Evolutionary conservation across 345 rosid genomes (phyloP).

Genomic region (Sonneratia alba): DNA sequence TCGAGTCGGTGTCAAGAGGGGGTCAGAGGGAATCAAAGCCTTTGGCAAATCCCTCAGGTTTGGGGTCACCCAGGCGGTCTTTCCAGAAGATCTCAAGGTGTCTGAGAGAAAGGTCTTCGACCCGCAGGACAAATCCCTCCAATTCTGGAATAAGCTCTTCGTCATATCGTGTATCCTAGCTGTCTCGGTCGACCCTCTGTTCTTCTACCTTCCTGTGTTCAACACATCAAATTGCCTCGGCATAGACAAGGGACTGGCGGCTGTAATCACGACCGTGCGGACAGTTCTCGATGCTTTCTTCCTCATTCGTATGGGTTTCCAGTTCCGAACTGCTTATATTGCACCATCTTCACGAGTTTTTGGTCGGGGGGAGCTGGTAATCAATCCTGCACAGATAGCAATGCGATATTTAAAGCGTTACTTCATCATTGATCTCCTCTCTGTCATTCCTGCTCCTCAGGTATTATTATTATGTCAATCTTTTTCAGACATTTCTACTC

Average conservation of each 20-base stretch:
- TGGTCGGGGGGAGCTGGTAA: conserved; percentile 92
- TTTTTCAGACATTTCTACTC: neutral
- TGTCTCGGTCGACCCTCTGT: conserved; percentile 72
- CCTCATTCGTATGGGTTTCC: conserved; percentile 59
- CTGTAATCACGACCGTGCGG: conserved; percentile 44
- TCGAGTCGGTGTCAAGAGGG: conserved; percentile 39
- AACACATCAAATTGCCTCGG: conserved; percentile 47
- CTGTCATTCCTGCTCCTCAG: conserved; percentile 84
- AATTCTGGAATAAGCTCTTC: conserved; percentile 71
- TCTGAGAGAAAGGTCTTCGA: conserved; percentile 58
- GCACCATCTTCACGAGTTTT: conserved; percentile 93
- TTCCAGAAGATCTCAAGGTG: conserved; percentile 73
- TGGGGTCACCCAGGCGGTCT: conserved; percentile 51
- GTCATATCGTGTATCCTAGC: conserved; percentile 63
- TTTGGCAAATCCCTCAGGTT: conserved; percentile 42
- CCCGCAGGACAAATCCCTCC: conserved; percentile 73
- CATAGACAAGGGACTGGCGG: conserved; percentile 48
- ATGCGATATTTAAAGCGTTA: conserved; percentile 51
- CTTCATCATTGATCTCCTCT: conserved; percentile 61
- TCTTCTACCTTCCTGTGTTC: conserved; percentile 71
- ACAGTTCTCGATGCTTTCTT: conserved; percentile 54
- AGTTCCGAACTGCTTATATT: conserved; percentile 71
- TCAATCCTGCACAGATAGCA: conserved; percentile 69
- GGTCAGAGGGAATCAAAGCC: conserved; percentile 51
- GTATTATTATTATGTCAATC: conserved; percentile 20